Evolutionary conservation across 768 basidiomycete genomes (phyloP), one percentile per base, ranked within the genome.

Genomic region (Sporobolomyces phaffii): DNA sequence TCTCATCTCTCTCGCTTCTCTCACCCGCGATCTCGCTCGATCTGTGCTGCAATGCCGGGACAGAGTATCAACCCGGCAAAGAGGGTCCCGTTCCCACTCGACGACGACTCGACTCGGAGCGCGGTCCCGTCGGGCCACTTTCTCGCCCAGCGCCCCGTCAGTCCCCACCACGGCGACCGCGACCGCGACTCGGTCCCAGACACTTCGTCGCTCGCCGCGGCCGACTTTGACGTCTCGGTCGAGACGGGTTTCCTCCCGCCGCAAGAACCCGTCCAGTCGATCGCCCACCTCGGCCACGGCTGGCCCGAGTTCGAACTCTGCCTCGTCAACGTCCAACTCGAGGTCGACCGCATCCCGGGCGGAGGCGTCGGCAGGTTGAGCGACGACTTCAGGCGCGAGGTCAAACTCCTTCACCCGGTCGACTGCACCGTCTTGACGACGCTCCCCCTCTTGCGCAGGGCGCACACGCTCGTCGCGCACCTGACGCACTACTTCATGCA

Each of bases 221-320:
- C 88, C 71, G 88, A 89, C 80, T 98, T 91, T 80, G 91, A 97
- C 76, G 89, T 98, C 65, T 91, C 93, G 76, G 86, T 87, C 14
- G 81, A 85, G 20, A 90, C 91, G 0, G 93, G 94, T 0, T 97
- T 98, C 77, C 87, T 97, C 84, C 89, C 93, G 3, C 86, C 88
- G 0, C 60, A 94, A 85, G 84, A 85, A 84, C 48, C 74, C 79
- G 49, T 97, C 90, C 91, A 91, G 94, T 76, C 76, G 74, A 14
- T 75, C 77, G 24, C 84, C 83, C 54, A 78, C 76, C 20, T 87
- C 84, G 8, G 73, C 28, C 22, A 34, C 29, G 45, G 66, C 22
- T 64, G 68, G 64, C 41, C 63, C 5, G 36, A 33, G n/a, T 5
- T 58, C 28, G 70, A 72, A 40, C 40, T 38, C 0, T 59, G 36